Evolutionary conservation across 148 eudicot species (phyloP).

Genomic region (Gaultheria prostrata): DNA sequence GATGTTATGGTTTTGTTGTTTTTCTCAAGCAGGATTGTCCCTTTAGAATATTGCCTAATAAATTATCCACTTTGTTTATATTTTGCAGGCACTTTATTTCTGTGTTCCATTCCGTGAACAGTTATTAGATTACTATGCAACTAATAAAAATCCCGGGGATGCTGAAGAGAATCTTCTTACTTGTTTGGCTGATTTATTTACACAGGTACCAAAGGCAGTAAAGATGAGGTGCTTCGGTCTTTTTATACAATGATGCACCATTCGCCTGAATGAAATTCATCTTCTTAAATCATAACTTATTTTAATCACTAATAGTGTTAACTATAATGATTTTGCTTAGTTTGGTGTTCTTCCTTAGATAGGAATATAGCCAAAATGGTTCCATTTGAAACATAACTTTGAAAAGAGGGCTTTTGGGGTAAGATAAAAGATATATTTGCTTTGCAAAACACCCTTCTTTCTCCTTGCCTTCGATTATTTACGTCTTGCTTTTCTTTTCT

Average conservation of each 20-base stretch:
- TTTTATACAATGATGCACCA: neutral
- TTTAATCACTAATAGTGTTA: neutral
- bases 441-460: neutral
- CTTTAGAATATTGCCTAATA: neutral
- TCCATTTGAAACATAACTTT: neutral
- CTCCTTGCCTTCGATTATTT: neutral
- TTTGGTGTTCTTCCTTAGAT: neutral
- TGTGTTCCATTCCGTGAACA: slow-evolving; percentile 96
- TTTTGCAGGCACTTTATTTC: slow-evolving; percentile 79
- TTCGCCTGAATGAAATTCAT: neutral
- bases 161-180: slow-evolving; percentile 86
- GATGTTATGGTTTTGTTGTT: neutral
- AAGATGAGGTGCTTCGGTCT: slow-evolving; percentile 5
- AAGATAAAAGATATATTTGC: neutral
- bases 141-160: slow-evolving; percentile 66
- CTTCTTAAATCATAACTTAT: neutral
- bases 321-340: neutral
- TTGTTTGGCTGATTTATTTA: slow-evolving; percentile 88
- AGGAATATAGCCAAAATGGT: neutral
- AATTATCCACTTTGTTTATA: slow-evolving; percentile 16
- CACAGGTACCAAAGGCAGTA: slow-evolving; percentile 56
- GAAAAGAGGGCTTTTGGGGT: neutral
- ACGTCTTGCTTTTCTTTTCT: neutral
- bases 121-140: slow-evolving; percentile 74
- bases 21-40: slow-evolving; percentile 5